These are phyloP conservation scores for Russula dissimulans DNA, from an alignment of 768 basidiomycete genomes.

Conservation along the genomic window DNA sequence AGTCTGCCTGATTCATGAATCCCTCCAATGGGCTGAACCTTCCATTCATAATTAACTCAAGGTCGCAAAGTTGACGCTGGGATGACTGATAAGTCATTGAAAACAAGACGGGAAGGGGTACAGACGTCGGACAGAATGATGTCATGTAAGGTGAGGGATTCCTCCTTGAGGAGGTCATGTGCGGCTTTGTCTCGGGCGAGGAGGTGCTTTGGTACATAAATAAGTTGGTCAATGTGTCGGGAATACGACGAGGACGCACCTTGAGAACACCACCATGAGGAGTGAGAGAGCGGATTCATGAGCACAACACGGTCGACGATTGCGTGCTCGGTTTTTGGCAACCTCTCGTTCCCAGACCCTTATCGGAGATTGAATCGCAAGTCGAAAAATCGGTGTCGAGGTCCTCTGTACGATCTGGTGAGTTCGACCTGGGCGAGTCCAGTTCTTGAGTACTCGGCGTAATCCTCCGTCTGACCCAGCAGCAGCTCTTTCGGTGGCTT, in stretches of 20 bases:
- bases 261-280: constrained; percentile 21
- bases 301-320: too few species aligned
- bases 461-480: constrained; percentile 94
- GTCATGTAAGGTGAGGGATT: constrained; percentile 61
- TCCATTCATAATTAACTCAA: constrained; percentile 92
- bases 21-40: constrained; percentile 98
- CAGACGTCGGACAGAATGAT: constrained; percentile 80
- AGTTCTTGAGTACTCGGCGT: constrained; percentile 91
- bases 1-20: constrained; percentile 90
- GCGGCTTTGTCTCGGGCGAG: constrained; percentile 71
- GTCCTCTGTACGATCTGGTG: too few species aligned
- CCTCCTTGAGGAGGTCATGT: constrained; percentile 59
- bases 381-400: too few species aligned
- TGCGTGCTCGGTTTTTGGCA: too few species aligned
- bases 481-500: constrained; percentile 84
- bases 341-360: too few species aligned
- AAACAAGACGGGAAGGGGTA: background rate
- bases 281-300: too few species aligned
- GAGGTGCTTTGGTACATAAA: constrained; percentile 52
- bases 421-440: too few species aligned
- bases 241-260: constrained; percentile 2
- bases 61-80: constrained; percentile 92
- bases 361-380: too few species aligned
- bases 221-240: background rate
- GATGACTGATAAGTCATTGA: background rate